Base-by-base conservation (phyloP, 2,329 filamentous ascomycete genomes). In the Calonectria naviculata region DNA sequence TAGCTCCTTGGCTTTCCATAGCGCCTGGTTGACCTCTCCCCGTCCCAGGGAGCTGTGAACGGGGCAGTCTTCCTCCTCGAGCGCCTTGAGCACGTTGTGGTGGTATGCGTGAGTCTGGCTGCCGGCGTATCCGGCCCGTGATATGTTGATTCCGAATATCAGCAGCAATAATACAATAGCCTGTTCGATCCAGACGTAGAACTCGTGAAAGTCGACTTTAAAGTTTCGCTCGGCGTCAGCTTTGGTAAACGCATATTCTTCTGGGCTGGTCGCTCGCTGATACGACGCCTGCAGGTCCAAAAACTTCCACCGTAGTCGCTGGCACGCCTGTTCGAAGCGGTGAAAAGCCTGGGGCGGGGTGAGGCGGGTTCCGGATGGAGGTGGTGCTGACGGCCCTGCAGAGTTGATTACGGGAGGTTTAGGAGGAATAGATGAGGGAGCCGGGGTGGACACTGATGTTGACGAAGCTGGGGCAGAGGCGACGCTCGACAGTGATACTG, bases 161-260 rank as follows among this genome's bases (percentile, higher is more conserved):
- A 87, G 87, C n/a, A 93, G 87, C 1, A 93, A 83, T 56, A 92
- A 89, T 1, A 93, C 91, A 9, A 94, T 85, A 0, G 92, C 92
- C 34, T 93, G 89, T 82, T 95, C 93, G 8, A 94, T 88, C 41
- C 93, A 87, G 63, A 90, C 90, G 83, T 94, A 94, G 80, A 92
- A 94, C 78, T 95, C 93, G 81, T 93, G 91, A 73, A 94, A 95
- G 78, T 94, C 93, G 9, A 94, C 87, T 80, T 94, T 94, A 85
- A 94, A 94, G 87, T 94, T 94, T 19, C 89, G 86, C 80, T 92
- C 90, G 0, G 88, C 88, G 73, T 89, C 87, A 6, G 80, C 79
- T 24, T 78, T 76, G 0, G 81, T 76, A 52, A 85, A 84, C 46
- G 78, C 81, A 38, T 76, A 80, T 1, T 79, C 77, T 1, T 79